phyloP scores from a whole-genome alignment of 2,329 filamentous ascomycete species.

The Aurifilum marmelostoma region DNA sequence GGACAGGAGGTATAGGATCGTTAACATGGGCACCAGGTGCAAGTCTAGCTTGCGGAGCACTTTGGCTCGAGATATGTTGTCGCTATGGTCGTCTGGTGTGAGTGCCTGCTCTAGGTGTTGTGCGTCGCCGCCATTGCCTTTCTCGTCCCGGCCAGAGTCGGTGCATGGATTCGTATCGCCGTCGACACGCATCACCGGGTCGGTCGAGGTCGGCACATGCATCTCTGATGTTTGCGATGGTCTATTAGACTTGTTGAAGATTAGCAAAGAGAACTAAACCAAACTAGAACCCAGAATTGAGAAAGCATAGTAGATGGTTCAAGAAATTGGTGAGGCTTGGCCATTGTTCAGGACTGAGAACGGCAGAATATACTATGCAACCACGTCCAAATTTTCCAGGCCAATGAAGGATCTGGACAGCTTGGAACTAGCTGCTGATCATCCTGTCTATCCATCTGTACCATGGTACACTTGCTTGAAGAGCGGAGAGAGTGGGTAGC shows the following conservation, averaged over 20 bases:
- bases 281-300: no score
- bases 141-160: background rate
- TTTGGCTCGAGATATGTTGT: slow-evolving; percentile 29
- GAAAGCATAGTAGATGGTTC: background rate
- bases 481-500: background rate
- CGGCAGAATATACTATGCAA: background rate
- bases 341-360: background rate
- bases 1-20: slow-evolving; percentile 36
- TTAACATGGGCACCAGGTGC: slow-evolving; percentile 57
- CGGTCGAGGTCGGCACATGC: background rate
- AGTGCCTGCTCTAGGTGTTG: background rate
- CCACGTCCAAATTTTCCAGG: background rate
- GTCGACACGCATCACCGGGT: background rate
- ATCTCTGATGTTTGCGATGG: background rate
- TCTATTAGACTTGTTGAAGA: background rate
- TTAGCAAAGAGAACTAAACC: background rate
- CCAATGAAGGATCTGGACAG: background rate
- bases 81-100: background rate
- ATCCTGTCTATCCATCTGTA: background rate
- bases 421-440: background rate
- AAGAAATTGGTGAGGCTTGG: background rate
- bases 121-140: background rate
- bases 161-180: background rate
- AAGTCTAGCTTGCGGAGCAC: slow-evolving; percentile 53
- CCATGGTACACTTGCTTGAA: no score